Conservation (phyloP, 768 basidiomycete genomes). For the Psilocybe azurescens region DNA sequence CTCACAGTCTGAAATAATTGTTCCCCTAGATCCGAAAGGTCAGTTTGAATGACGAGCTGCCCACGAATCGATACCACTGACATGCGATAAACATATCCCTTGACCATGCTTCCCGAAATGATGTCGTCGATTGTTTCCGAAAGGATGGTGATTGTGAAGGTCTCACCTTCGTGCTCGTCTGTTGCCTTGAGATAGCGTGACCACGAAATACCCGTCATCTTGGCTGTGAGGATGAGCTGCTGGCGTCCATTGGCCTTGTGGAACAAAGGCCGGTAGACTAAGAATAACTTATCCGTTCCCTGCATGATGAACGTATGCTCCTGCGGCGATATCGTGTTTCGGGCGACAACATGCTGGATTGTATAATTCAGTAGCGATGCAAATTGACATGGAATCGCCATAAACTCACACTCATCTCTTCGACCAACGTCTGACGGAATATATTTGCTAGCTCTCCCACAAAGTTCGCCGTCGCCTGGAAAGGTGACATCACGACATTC, state of each 20-base stretch:
- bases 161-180: not conserved
- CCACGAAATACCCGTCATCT: constrained; percentile 21
- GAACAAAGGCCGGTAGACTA: constrained; percentile 41
- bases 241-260: constrained; percentile 38
- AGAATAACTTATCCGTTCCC: constrained; percentile 35
- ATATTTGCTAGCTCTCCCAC: constrained; percentile 33
- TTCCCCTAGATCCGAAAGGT: not conserved
- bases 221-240: constrained; percentile 42
- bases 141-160: not conserved
- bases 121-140: constrained; percentile 1
- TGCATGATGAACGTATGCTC: constrained; percentile 42
- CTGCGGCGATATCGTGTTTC: constrained; percentile 37
- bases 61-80: not conserved
- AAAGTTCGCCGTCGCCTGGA: constrained; percentile 35
- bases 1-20: not conserved
- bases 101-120: not conserved
- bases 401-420: constrained; percentile 32
- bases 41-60: not conserved
- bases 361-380: too few species aligned
- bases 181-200: constrained; percentile 1
- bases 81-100: constrained; percentile 1
- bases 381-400: too few species aligned
- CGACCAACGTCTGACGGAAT: constrained; percentile 36
- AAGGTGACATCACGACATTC: constrained; percentile 49
- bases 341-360: constrained; percentile 26